Base-by-base conservation (phyloP, 2,329 filamentous ascomycete genomes). In the Pseudogymnoascus sp. region DNA sequence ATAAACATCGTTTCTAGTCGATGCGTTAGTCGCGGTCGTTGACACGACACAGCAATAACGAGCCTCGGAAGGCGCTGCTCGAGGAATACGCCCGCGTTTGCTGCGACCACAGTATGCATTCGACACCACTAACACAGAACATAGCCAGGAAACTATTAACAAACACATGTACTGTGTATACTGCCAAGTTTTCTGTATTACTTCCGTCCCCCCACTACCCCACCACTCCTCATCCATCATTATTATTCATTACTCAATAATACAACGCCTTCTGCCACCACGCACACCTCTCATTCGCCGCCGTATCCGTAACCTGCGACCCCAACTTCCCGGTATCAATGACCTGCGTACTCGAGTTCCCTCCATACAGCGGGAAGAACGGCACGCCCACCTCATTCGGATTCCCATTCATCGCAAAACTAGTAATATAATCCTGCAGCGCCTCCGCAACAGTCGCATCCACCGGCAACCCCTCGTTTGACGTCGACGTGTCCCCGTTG, bases 341-440 rank as follows among this genome's bases (percentile, higher is more conserved):
- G 12, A 63, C 45, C 30, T 65, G 33, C 2, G 64, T 60, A 2
- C 63, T 67, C 11, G 60, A 35, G 52, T 68, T 65, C 1, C 49
- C 58, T 7, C 66, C 63, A 63, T 72, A 72, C 5, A 60, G 38
- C 5, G 67, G 66, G 55, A 71, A 71, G 28, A 58, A 62, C 22
- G 66, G 66, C 9, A 67, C 60, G 1, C 49, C 62, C 22, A 12
- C 11, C 8, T 65, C 66, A 35, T 70, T 72, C 6, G 76, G 75
- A 55, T 70, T 64, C 0, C 74, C 75, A 1, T 63, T 70, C 55
- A 64, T 62, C 2, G 69, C 72, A 58, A 77, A 78, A 35, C 67
- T 67, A 1, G 71, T 69, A 23, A 77, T 69, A 64, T 75, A 76
- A 28, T 71, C 68, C 62, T 78, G 76, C 52, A 77, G 49, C 4